Evolutionary conservation across 2,329 filamentous ascomycete species (phyloP).

Genomic region (Phyllosticta paracitricarpa): DNA sequence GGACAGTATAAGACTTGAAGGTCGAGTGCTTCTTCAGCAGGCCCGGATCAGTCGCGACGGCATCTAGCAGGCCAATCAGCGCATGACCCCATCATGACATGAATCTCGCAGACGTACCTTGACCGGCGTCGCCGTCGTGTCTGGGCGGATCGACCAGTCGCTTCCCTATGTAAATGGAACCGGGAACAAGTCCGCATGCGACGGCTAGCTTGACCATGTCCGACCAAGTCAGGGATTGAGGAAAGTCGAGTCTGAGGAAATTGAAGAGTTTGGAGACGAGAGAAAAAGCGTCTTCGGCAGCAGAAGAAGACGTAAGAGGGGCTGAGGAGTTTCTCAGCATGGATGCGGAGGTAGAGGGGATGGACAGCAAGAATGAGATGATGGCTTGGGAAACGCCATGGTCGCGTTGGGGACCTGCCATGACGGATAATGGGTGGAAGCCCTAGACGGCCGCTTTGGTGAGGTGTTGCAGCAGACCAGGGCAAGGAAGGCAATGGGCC

Average conservation of each 20-base stretch:
- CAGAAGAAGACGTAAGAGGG: background rate
- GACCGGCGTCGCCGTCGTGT: background rate
- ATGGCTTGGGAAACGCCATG: conserved; percentile 4
- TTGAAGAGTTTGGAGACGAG: conserved; percentile 16
- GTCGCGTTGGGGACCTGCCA: conserved; percentile 5
- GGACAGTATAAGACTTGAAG: conserved; percentile 62
- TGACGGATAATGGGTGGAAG: background rate
- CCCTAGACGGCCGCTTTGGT: conserved; percentile 3
- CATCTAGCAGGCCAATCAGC: conserved; percentile 21
- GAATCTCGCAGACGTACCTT: background rate
- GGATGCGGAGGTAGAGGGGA: background rate
- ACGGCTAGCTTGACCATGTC: conserved; percentile 30
- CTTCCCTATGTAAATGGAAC: background rate
- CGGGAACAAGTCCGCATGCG: conserved; percentile 27
- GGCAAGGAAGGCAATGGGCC: background rate
- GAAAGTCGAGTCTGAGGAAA: conserved; percentile 17
- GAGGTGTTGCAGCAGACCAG: conserved; percentile 3
- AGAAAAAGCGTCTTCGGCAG: background rate
- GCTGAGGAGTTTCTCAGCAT: background rate
- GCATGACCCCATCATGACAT: background rate
- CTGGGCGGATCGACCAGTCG: background rate
- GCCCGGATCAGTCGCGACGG: conserved; percentile 59
- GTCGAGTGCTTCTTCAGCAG: conserved; percentile 69
- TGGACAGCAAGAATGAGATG: conserved; percentile 1
- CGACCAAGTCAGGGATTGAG: conserved; percentile 17